Conservation (phyloP, 306 rosid species). For the Trifolium subterraneum region DNA sequence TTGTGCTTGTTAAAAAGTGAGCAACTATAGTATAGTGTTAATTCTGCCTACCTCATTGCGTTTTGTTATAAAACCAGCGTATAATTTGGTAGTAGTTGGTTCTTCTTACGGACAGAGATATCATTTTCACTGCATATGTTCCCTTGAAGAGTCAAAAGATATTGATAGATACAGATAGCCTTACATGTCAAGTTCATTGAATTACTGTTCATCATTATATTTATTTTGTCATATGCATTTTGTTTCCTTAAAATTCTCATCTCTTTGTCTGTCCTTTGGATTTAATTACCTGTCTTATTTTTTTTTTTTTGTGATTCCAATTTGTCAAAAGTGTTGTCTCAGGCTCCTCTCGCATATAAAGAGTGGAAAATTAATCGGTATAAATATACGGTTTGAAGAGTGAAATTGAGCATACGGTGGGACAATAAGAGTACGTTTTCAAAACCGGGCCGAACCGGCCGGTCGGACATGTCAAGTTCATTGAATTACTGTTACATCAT, state of each 20-base stretch:
- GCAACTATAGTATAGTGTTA: no score
- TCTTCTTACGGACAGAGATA: neutral
- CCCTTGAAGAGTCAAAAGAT: conserved; percentile 13
- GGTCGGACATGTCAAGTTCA: conserved; percentile 39
- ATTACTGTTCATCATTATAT: conserved; percentile 6
- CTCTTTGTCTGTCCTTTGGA: neutral
- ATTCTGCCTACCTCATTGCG: neutral
- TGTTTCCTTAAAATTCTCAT: conserved; percentile 2
- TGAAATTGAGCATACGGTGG: no score
- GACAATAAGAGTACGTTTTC: no score
- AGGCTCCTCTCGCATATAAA: no score
- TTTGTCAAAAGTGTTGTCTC: no score
- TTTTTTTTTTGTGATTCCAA: neutral
- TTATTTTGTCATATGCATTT: neutral
- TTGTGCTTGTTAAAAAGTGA: no score
- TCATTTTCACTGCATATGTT: conserved; percentile 29
- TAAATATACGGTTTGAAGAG: no score
- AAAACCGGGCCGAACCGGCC: no score
- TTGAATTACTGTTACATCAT: conserved; percentile 16
- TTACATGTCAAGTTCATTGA: conserved; percentile 35
- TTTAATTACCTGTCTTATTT: neutral
- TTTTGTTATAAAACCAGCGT: neutral
- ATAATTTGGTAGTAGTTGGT: neutral
- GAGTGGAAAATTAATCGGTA: no score
- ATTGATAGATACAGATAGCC: neutral